phyloP scores from a whole-genome alignment of 129 eudicot genomes.

The Chrysanthemum seticuspe region DNA sequence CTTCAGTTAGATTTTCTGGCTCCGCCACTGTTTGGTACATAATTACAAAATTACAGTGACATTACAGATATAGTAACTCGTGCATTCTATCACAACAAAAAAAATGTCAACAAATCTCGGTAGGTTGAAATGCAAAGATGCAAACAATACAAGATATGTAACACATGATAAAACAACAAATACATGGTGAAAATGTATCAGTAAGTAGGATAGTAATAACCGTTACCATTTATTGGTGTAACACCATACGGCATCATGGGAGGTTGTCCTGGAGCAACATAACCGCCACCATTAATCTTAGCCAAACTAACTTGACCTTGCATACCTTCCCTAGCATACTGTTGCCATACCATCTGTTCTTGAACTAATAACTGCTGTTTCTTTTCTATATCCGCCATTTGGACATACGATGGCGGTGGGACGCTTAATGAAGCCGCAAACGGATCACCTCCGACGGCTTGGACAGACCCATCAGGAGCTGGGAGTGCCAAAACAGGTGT shows the following conservation, averaged over 20 bases:
- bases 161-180: constrained; percentile 22
- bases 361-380: constrained; percentile 76
- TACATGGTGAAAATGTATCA: constrained; percentile 35
- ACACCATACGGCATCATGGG: constrained; percentile 64
- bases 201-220: constrained; percentile 51
- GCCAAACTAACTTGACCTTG: constrained; percentile 37
- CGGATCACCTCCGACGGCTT: constrained; percentile 69
- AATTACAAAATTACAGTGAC: constrained; percentile 22
- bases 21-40: background rate
- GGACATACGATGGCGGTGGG: constrained; percentile 33
- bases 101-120: constrained; percentile 26
- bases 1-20: too few species aligned
- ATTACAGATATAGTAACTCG: constrained; percentile 21
- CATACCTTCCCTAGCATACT: constrained; percentile 29
- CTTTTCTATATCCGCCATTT: constrained; percentile 76
- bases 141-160: constrained; percentile 15
- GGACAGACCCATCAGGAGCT: constrained; percentile 73
- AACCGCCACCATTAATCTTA: constrained; percentile 27
- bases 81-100: constrained; percentile 31
- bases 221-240: constrained; percentile 55
- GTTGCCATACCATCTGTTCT: constrained; percentile 77
- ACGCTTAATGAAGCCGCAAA: constrained; percentile 29
- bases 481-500: constrained; percentile 74
- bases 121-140: constrained; percentile 10
- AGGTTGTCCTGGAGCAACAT: constrained; percentile 48